These are phyloP conservation scores for Erucastrum elatum DNA, from an alignment of 345 rosid genomes.

Conservation along the genomic window DNA sequence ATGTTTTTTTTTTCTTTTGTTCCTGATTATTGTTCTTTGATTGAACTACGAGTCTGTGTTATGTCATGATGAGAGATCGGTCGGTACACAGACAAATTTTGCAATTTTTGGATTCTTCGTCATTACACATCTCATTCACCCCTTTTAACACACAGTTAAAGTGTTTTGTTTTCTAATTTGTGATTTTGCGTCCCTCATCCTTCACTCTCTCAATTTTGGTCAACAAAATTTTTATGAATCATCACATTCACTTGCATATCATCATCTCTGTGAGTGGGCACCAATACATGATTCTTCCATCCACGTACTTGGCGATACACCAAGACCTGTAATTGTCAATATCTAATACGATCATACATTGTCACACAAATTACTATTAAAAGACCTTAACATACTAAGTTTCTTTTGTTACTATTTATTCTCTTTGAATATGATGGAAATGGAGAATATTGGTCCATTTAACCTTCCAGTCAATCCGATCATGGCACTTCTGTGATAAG, in stretches of 20 bases:
- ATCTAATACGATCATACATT: not conserved
- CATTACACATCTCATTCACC: slow-evolving; percentile 8
- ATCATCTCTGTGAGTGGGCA: not conserved
- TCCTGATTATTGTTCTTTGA: not conserved
- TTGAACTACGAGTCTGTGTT: slow-evolving; percentile 19
- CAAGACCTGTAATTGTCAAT: slow-evolving; percentile 45
- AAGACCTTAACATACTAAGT: not conserved
- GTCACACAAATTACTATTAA: not conserved
- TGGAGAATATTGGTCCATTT: slow-evolving; percentile 20
- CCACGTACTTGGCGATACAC: slow-evolving; percentile 52
- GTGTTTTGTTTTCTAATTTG: not conserved
- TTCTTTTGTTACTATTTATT: not conserved
- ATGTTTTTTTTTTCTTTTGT: not conserved
- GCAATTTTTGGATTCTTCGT: slow-evolving; percentile 30
- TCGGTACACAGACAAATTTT: slow-evolving; percentile 29
- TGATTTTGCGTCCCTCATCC: not conserved
- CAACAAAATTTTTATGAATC: slow-evolving; percentile 17
- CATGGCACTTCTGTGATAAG: slow-evolving; percentile 63
- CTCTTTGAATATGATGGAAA: not conserved
- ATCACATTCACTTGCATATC: not conserved
- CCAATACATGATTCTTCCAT: slow-evolving; percentile 46
- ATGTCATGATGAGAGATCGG: slow-evolving; percentile 38
- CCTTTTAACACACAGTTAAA: not conserved
- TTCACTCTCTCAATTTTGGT: slow-evolving; percentile 23
- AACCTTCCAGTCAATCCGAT: slow-evolving; percentile 55